phyloP scores from a whole-genome alignment of 345 rosid genomes.

The Melastoma malabathricum region DNA sequence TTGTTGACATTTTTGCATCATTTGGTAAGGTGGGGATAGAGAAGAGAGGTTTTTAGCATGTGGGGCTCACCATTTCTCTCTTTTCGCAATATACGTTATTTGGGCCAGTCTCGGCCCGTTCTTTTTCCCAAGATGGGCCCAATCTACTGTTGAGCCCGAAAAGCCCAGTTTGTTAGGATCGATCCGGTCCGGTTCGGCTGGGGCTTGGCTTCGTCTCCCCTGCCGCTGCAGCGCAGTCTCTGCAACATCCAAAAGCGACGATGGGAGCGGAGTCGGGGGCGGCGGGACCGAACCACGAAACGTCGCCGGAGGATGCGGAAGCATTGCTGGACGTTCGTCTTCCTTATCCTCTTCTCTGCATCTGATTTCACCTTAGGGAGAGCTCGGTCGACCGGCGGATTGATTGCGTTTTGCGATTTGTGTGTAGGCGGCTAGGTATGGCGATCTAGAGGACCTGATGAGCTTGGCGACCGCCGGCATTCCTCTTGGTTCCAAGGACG shows the following conservation, averaged over 20 bases:
- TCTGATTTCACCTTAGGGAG: not conserved
- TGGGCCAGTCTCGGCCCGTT: not conserved
- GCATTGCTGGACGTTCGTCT: conserved; percentile 45
- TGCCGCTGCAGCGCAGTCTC: too few relatives aligned
- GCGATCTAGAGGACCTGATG: conserved; percentile 56
- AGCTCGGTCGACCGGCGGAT: not conserved
- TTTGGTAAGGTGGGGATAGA: too few relatives aligned
- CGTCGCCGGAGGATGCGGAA: conserved; percentile 31
- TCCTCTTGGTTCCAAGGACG: conserved; percentile 66
- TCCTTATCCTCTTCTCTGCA: not conserved
- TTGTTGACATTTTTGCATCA: too few relatives aligned
- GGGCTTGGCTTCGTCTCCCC: too few relatives aligned
- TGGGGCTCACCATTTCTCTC: too few relatives aligned
- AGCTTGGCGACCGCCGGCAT: conserved; percentile 50
- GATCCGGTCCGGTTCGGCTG: too few relatives aligned
- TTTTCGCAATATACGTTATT: too few relatives aligned
- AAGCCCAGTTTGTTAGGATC: too few relatives aligned
- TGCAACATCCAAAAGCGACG: not conserved
- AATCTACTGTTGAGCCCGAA: too few relatives aligned
- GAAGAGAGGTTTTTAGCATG: too few relatives aligned
- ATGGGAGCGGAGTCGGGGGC: conserved; percentile 31
- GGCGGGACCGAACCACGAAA: conserved; percentile 7
- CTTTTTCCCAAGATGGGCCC: not conserved
- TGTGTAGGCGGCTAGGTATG: conserved; percentile 72
- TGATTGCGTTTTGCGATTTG: not conserved